phyloP scores from a whole-genome alignment of 768 basidiomycete species.

The Auricularia cornea region DNA sequence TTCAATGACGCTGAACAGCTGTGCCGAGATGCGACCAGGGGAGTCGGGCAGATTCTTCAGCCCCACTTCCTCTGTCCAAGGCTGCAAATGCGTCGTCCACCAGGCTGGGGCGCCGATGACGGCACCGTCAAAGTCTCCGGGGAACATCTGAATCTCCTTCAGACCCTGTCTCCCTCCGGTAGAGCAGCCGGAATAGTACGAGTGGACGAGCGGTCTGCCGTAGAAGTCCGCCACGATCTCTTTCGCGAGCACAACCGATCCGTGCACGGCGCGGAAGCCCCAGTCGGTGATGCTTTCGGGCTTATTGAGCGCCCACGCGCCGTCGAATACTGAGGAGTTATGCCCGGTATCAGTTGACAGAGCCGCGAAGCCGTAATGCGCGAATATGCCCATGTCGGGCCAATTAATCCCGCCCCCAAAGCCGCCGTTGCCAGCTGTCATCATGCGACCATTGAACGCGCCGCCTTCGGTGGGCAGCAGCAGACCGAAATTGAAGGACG shows the following conservation, averaged over 20 bases:
- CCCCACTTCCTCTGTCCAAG: not conserved
- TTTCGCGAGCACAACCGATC: constrained; percentile 19
- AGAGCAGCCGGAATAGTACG: constrained; percentile 25
- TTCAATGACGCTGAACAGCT: not conserved
- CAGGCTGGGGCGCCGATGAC: constrained; percentile 26
- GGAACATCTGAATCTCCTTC: constrained; percentile 19
- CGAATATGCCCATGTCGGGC: not conserved
- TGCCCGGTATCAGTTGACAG: not conserved
- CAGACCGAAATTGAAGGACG: not conserved
- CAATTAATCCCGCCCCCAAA: not conserved
- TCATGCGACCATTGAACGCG: not conserved
- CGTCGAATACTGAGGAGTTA: not conserved
- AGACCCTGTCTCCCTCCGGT: constrained; percentile 25
- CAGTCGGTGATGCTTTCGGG: constrained; percentile 23
- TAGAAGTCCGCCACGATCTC: constrained; percentile 21
- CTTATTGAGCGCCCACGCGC: constrained; percentile 6
- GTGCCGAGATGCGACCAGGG: not conserved
- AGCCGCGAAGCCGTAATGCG: not conserved
- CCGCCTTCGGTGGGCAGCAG: not conserved
- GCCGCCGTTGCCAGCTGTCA: not conserved
- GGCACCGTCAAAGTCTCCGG: constrained; percentile 27
- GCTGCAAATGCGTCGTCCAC: not conserved
- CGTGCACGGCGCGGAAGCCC: constrained; percentile 20
- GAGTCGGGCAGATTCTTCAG: not conserved
- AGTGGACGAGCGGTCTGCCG: constrained; percentile 12